Percentiles rank a stretch among this genome's conserved stretches.
Evolutionary conservation across 306 rosid genomes (phyloP).

Genomic region (Pyrus betulifolia): DNA sequence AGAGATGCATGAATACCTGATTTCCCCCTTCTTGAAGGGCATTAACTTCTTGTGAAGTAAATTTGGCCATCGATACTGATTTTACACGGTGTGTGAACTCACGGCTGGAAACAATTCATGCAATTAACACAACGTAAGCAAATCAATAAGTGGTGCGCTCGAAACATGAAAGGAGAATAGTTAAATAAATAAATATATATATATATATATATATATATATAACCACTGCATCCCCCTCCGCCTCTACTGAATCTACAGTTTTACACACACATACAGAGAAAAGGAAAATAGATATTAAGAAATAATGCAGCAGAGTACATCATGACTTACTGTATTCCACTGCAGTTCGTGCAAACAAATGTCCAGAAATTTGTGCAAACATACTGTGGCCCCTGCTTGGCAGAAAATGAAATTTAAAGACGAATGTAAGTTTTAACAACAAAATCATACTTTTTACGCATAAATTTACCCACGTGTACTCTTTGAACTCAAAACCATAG

Average conservation of each 20-base stretch:
- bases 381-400: conserved; percentile 91
- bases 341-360: conserved; percentile 86
- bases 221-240: neutral
- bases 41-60: conserved; percentile 86
- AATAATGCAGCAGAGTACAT: neutral
- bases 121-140: conserved; percentile 13
- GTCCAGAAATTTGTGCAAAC: conserved; percentile 98
- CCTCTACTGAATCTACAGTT: neutral
- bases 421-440: neutral
- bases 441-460: neutral
- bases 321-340: conserved; percentile 96
- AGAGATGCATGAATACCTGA: conserved; percentile 44
- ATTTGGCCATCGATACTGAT: conserved; percentile 93
- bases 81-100: conserved; percentile 94
- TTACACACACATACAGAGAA: neutral
- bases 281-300: too few species aligned
- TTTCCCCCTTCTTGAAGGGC: conserved; percentile 98
- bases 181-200: neutral
- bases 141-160: conserved; percentile 11
- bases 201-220: neutral
- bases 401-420: conserved; percentile 13
- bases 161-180: conserved; percentile 1
- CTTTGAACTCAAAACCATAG: neutral
- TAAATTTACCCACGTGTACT: neutral
- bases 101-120: conserved; percentile 54